Base-by-base conservation (phyloP, 1,139 yeast genomes). In the Meyerozyma elateridarum region DNA sequence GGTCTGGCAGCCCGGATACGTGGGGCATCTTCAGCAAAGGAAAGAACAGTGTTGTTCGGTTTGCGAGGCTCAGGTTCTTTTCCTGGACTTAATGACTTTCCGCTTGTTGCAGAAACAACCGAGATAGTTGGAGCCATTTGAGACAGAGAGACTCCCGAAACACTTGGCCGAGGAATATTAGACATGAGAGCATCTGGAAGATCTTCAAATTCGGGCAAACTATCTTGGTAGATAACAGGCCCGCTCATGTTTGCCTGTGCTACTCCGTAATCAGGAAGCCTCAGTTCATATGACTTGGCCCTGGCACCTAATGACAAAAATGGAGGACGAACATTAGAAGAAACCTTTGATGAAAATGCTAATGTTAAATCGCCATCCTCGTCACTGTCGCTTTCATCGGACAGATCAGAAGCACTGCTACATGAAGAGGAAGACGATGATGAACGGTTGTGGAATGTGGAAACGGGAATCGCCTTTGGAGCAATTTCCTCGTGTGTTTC, bases 341-440 rank as follows among this genome's bases (percentile, higher is more conserved):
- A 52, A 6, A 67, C 57, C 38, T 68, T 64, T 3, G 72, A 64
- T 2, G 73, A 61, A 40, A 76, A 70, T 8, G 74, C 76, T 21
- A 76, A 56, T 0, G 79, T 75, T 39, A 76, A 52, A 43, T 76
- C 73, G 1, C 73, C 79, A 19, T 51, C 68, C 31, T 60, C 72
- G 6, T 59, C 68, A 16, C 57, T 61, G 15, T 54, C 63, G 25
- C 52, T 51, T 8, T 41, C 52, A 11, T 43, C 47, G 13, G 39
- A 45, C 8, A 37, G 22, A 8, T 31, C 29, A 15, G 40, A 37
- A 2, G 48, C 35, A 6, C 43, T 36, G 9, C 39, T 35, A 16
- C 25, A 12, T 11, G 33, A 30, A 7, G 15, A 20, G 13, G 47
- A 43, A 12, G 44, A 41, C 24, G 41, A 39, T 8, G 46, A 40